Percentiles rank a stretch among this genome's conserved stretches.
Conservation (phyloP, 2,329 filamentous ascomycete species). For the Gnomoniopsis sp. region DNA sequence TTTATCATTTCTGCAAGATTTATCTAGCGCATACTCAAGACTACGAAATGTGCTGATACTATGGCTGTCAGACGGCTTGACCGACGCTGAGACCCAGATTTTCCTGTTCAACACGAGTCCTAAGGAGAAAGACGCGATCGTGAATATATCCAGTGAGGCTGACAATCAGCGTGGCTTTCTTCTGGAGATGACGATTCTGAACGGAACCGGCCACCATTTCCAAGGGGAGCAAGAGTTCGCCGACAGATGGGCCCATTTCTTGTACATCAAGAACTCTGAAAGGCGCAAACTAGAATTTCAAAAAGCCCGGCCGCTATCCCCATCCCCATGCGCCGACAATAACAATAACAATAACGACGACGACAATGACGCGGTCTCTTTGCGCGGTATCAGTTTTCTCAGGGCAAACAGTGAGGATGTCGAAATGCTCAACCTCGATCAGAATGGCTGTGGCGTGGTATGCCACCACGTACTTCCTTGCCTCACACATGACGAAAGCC, state of each 20-base stretch:
- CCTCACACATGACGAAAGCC: constrained; percentile 22
- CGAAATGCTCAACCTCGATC: constrained; percentile 40
- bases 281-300: background rate
- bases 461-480: constrained; percentile 30
- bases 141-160: background rate
- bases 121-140: background rate
- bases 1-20: too few species aligned
- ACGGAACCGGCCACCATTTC: constrained; percentile 4
- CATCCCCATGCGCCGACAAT: background rate
- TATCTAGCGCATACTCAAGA: too few species aligned
- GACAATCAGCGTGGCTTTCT: background rate
- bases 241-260: background rate
- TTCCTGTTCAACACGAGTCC: background rate
- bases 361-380: background rate
- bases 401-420: constrained; percentile 48
- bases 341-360: background rate
- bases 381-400: constrained; percentile 31
- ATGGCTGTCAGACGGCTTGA: background rate
- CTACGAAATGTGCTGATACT: too few species aligned
- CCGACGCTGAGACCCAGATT: background rate
- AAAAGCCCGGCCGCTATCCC: background rate
- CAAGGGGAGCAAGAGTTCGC: background rate
- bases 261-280: background rate
- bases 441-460: constrained; percentile 20
- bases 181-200: constrained; percentile 13